These are phyloP conservation scores for Phytophthora rubi DNA, from an alignment of 352 stramenopile genomes.

Conservation along the genomic window DNA sequence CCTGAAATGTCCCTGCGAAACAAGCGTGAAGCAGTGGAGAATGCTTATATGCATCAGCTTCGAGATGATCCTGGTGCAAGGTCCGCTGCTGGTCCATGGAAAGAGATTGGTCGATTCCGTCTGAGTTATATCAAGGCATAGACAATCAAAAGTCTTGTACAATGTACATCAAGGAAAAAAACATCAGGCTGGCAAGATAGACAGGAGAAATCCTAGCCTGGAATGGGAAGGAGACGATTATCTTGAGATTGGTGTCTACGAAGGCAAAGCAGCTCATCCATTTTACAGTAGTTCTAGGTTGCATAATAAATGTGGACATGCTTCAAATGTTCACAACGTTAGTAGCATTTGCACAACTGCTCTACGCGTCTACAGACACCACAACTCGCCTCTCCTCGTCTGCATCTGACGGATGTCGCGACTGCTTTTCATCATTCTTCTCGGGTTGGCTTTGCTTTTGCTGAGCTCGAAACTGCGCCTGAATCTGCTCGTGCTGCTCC, in stretches of 20 bases:
- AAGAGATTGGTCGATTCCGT: conserved; percentile 38
- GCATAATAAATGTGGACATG: conserved; percentile 1
- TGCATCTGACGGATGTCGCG: not conserved
- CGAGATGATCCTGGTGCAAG: conserved; percentile 16
- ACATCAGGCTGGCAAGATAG: no score
- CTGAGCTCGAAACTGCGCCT: not conserved
- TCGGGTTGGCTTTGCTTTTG: not conserved
- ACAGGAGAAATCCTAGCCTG: no score
- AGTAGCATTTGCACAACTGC: not conserved
- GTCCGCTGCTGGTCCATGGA: conserved; percentile 24
- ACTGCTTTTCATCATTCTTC: not conserved
- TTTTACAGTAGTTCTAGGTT: not conserved
- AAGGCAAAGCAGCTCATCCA: not conserved
- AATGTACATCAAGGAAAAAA: not conserved
- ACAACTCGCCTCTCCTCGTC: conserved; percentile 6
- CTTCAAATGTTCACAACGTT: not conserved
- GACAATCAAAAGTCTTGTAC: not conserved
- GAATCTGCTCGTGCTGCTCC: conserved; percentile 13
- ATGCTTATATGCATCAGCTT: conserved; percentile 18
- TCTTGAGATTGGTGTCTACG: no score
- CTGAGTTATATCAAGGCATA: conserved; percentile 36
- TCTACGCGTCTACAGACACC: conserved; percentile 20
- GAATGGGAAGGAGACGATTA: no score
- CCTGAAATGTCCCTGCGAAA: conserved; percentile 50
- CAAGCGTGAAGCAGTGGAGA: conserved; percentile 39